Base-by-base conservation (phyloP, 192 early-diverging fungal genomes). In the Thamnidium elegans region DNA sequence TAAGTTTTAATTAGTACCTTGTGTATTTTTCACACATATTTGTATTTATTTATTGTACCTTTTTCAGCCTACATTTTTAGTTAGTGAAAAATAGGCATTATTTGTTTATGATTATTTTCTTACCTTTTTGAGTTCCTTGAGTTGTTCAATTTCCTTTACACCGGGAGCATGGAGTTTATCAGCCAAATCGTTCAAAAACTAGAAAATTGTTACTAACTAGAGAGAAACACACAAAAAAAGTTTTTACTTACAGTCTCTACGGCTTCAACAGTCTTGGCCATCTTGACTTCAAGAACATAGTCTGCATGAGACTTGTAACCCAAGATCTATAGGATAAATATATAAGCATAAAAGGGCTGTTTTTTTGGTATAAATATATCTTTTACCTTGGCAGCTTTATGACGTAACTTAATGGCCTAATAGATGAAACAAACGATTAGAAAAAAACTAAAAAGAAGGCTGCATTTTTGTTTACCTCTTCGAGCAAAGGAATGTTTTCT, bases 201-300 rank as follows among this genome's bases (percentile, higher is more conserved):
- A 51, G 7, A n/a, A 54, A 36, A 14, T 1, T 20, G 10, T 11
- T n/a, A 50, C 0, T 13, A 52, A 50, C 32, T 10, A 75, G 39
- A 36, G 0, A 46, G 8, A 6, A 48, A 17, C 26, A 0, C 17
- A 55, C 15, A 15, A 17, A 15, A 55, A 44, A 43, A 7, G 3
- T 3, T 7, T 51, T 2, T 17, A 59, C 67, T 51, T 63, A 72
- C 70, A 9, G 47, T 75, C 21, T 81, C 50, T 13, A 91, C 92
- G 1, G 62, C 74, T 55, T 81, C 73, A 3, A 87, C 83, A 3
- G 70, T 74, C 71, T 93, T 91, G 53, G 93, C 91, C 93, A 95
- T 95, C 55, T 87, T 87, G 48, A 83, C 79, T 62, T 93, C 89
- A n/a, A 93, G 76, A 14, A 83, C 76, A 65, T 80, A 92, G 26